These are phyloP conservation scores for Candida wancherniae DNA, from an alignment of 805 yeast species.

Conservation along the genomic window DNA sequence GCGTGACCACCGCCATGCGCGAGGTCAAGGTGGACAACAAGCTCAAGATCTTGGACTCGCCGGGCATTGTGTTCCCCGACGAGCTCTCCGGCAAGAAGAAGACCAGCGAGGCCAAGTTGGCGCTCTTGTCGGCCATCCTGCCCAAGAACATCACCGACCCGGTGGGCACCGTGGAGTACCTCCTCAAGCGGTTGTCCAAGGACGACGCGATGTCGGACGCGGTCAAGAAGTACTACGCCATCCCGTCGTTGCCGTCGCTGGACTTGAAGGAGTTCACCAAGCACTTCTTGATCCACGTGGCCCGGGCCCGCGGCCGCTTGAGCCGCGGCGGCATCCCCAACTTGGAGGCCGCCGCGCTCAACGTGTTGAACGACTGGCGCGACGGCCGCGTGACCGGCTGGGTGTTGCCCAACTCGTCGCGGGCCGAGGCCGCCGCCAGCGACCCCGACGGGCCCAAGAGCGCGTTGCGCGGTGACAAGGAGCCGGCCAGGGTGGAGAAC, in stretches of 20 bases:
- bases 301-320: slow-evolving; percentile 87
- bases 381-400: slow-evolving; percentile 93
- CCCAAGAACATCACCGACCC: slow-evolving; percentile 84
- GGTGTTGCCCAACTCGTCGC: slow-evolving; percentile 65
- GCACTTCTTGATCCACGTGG: slow-evolving; percentile 85
- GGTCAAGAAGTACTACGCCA: slow-evolving; percentile 64
- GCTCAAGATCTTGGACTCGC: slow-evolving; percentile 86
- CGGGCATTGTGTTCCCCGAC: slow-evolving; percentile 95
- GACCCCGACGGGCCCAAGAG: slow-evolving; percentile 29
- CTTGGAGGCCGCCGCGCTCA: slow-evolving; percentile 74
- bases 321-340: slow-evolving; percentile 94
- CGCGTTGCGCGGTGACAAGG: slow-evolving; percentile 38
- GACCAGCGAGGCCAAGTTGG: slow-evolving; percentile 70
- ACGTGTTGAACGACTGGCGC: slow-evolving; percentile 91
- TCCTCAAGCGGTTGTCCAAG: slow-evolving; percentile 72
- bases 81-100: slow-evolving; percentile 36
- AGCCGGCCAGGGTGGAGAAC: slow-evolving; percentile 51
- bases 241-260: slow-evolving; percentile 74
- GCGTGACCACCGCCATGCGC: slow-evolving; percentile 88
- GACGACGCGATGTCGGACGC: slow-evolving; percentile 72
- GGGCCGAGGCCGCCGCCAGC: slow-evolving; percentile 28
- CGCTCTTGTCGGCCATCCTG: slow-evolving; percentile 83
- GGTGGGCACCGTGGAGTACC: slow-evolving; percentile 67
- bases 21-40: slow-evolving; percentile 90
- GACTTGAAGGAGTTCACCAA: slow-evolving; percentile 76